A percentile compares a stretch with the other conserved stretches of the same genome.
Evolutionary conservation across 495 filamentous ascomycete species (phyloP).

Genomic region (Melanomma pulvis-pyrius): DNA sequence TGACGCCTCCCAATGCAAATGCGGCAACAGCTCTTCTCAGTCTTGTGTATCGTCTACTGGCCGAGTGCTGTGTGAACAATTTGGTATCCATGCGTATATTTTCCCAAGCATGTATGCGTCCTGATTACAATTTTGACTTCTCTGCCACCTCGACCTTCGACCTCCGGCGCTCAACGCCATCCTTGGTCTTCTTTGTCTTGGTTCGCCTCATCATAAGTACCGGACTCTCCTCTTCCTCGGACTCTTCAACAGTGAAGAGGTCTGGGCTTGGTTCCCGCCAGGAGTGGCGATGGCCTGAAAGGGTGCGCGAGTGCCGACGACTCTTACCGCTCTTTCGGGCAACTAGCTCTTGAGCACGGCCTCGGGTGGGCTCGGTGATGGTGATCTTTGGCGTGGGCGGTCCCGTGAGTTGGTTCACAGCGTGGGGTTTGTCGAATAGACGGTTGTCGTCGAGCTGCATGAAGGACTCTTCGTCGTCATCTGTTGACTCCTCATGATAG

Average conservation of each 20-base stretch:
- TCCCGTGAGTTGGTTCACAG: conserved; percentile 32
- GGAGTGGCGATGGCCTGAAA: conserved; percentile 46
- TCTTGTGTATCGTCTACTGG: conserved; percentile 1
- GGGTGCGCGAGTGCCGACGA: conserved; percentile 37
- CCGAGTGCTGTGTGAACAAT: background rate
- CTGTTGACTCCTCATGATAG: conserved; percentile 28
- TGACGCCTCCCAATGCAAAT: conserved; percentile 30
- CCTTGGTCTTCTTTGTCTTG: conserved; percentile 30
- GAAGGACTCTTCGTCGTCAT: conserved; percentile 36
- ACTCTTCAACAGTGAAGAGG: conserved; percentile 47
- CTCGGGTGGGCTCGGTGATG: conserved; percentile 38
- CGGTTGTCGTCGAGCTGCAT: conserved; percentile 37
- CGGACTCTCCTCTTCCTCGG: conserved; percentile 32
- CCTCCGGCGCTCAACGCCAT: conserved; percentile 37
- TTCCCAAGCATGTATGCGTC: background rate
- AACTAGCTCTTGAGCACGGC: conserved; percentile 39
- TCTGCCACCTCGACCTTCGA: conserved; percentile 26
- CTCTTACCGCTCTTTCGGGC: conserved; percentile 12
- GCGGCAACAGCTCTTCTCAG: conserved; percentile 1
- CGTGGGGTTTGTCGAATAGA: conserved; percentile 24
- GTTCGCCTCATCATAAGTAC: conserved; percentile 3
- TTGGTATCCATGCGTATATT: conserved; percentile 3
- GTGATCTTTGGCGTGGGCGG: conserved; percentile 35
- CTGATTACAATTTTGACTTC: conserved; percentile 34
- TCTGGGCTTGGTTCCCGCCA: conserved; percentile 50